Evolutionary conservation across 192 early-diverging fungal species (phyloP).

Genomic region (Umbelopsis vinacea): DNA sequence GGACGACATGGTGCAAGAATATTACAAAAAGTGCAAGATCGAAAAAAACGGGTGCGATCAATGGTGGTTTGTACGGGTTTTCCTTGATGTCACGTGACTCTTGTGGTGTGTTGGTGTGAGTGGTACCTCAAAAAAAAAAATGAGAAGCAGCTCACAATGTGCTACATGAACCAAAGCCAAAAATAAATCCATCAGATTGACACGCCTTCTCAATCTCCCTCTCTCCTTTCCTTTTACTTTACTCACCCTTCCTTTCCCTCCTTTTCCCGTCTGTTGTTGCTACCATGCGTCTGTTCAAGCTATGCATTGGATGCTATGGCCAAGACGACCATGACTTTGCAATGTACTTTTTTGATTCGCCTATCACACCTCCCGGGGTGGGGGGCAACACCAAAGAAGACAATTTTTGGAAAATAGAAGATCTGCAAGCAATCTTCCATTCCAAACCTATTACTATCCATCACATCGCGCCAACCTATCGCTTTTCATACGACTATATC

Average conservation of each 20-base stretch:
- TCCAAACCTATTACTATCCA: background rate
- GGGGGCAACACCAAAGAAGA: slow-evolving; percentile 31
- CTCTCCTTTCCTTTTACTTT: slow-evolving; percentile 10
- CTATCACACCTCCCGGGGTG: slow-evolving; percentile 14
- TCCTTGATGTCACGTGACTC: background rate
- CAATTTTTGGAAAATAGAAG: slow-evolving; percentile 33
- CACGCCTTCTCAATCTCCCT: slow-evolving; percentile 7
- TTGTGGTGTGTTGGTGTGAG: too few species aligned
- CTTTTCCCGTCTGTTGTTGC: background rate
- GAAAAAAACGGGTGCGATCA: background rate
- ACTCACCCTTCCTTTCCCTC: background rate
- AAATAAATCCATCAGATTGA: slow-evolving; percentile 2
- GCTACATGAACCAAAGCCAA: background rate
- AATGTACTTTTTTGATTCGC: slow-evolving; percentile 15
- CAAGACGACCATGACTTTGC: slow-evolving; percentile 15
- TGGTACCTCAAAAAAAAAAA: too few species aligned
- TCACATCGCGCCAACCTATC: slow-evolving; percentile 7
- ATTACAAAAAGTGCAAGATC: background rate
- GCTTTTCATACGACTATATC: slow-evolving; percentile 1
- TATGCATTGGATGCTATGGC: slow-evolving; percentile 4
- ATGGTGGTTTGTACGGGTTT: background rate
- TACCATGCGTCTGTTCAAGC: slow-evolving; percentile 20
- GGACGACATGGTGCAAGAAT: slow-evolving; percentile 28
- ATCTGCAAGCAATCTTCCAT: slow-evolving; percentile 7
- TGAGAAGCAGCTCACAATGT: background rate